Conservation (phyloP, 345 rosid species). For the Camelina hispida region DNA sequence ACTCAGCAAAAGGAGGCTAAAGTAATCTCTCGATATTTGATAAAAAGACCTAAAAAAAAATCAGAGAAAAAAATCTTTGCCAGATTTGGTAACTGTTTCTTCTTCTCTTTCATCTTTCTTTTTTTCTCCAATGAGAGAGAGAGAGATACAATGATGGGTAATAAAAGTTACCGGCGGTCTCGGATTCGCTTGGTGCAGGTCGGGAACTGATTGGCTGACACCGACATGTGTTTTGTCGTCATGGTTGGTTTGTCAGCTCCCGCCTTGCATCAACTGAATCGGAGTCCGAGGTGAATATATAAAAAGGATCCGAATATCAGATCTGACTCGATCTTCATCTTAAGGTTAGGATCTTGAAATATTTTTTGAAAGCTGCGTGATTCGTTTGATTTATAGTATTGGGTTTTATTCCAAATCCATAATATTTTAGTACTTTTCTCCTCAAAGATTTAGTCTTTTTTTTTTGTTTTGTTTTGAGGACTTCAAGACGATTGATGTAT, state of each 20-base stretch:
- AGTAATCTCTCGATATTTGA: neutral
- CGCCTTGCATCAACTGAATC: conserved; percentile 99
- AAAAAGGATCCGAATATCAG: conserved; percentile 28
- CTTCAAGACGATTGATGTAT: too few species aligned
- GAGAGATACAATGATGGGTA: neutral
- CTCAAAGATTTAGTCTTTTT: neutral
- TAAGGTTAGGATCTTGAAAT: neutral
- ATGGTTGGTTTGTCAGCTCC: conserved; percentile 53
- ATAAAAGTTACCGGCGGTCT: conserved; percentile 64
- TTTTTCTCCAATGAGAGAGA: neutral
- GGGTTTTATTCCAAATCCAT: neutral
- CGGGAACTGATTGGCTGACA: conserved; percentile 75
- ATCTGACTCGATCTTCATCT: conserved; percentile 43
- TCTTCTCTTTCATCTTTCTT: neutral
- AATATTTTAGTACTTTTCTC: neutral
- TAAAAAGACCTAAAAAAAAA: neutral
- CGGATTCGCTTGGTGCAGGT: conserved; percentile 99
- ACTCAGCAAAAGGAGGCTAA: conserved; percentile 6
- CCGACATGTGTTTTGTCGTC: conserved; percentile 34
- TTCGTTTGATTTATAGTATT: neutral
- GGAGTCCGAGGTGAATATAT: conserved; percentile 73
- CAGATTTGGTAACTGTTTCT: conserved; percentile 27
- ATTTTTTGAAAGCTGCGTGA: neutral
- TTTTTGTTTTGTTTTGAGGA: neutral
- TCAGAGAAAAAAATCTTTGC: conserved; percentile 25